Conservation (phyloP, 208 protist genomes). For the Blastocrithidia nonstop region DNA sequence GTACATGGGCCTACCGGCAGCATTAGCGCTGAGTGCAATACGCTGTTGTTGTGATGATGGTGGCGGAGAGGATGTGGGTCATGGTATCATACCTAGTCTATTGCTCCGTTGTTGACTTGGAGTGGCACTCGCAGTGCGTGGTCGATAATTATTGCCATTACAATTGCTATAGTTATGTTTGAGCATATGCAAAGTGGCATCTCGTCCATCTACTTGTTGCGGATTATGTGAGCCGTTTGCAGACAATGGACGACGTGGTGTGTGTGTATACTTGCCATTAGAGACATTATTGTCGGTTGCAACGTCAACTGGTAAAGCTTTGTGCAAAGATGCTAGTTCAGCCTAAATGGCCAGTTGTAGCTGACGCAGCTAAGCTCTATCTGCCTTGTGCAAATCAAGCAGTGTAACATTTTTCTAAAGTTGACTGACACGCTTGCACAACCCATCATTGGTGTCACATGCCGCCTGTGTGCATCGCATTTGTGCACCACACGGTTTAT, state of each 20-base stretch:
- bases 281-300: too few relatives aligned
- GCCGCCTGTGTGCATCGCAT: constrained; percentile 15
- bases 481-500: background rate
- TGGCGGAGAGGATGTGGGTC: background rate
- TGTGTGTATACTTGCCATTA: too few relatives aligned
- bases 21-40: background rate
- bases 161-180: too few relatives aligned
- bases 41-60: background rate
- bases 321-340: constrained; percentile 3
- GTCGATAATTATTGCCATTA: too few relatives aligned
- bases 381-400: constrained; percentile 66
- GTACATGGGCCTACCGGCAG: constrained; percentile 40
- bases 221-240: too few relatives aligned
- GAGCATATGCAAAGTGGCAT: too few relatives aligned
- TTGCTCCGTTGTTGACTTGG: background rate
- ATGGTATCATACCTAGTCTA: background rate
- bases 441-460: constrained; percentile 27
- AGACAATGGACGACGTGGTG: too few relatives aligned
- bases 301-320: constrained; percentile 14
- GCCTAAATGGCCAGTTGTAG: constrained; percentile 29
- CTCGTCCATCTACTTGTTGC: too few relatives aligned
- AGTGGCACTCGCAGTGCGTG: constrained; percentile 1
- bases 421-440: constrained; percentile 45
- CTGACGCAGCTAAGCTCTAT: constrained; percentile 37
- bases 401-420: constrained; percentile 53